These are phyloP conservation scores for Anethum foeniculum DNA, from an alignment of 140 eudicot genomes.

Conservation along the genomic window DNA sequence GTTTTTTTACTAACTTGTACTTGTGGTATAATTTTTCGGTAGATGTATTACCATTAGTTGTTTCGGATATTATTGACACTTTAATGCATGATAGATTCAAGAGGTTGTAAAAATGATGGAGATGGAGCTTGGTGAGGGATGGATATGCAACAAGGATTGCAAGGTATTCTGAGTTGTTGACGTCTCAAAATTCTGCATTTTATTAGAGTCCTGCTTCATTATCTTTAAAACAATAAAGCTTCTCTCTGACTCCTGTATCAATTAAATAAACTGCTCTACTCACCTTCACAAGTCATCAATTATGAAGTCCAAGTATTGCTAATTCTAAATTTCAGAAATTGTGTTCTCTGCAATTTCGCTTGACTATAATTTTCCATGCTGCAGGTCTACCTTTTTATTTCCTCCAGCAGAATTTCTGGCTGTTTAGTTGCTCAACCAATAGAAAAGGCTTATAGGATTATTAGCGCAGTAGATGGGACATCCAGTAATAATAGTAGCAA, in stretches of 20 bases:
- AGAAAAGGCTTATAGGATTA: constrained; percentile 41
- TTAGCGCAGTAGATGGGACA: constrained; percentile 24
- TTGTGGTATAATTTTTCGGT: not conserved
- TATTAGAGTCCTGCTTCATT: not conserved
- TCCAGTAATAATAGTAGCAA: constrained; percentile 12
- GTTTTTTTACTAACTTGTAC: too few relatives aligned
- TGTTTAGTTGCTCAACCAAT: constrained; percentile 67
- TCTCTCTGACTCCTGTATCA: not conserved
- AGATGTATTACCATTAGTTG: not conserved
- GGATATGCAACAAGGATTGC: constrained; percentile 52
- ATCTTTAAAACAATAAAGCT: not conserved
- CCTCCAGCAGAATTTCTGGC: constrained; percentile 58
- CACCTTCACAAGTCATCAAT: not conserved
- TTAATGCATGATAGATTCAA: constrained; percentile 27
- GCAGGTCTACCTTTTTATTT: constrained; percentile 65
- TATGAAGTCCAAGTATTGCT: not conserved
- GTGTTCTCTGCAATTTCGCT: not conserved
- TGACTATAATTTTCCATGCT: constrained; percentile 4
- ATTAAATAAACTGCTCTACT: not conserved
- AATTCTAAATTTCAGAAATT: not conserved
- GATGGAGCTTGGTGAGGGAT: constrained; percentile 82
- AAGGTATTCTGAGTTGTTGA: constrained; percentile 35
- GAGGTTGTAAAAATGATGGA: constrained; percentile 83
- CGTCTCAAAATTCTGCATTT: not conserved
- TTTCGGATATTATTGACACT: not conserved